Evolutionary conservation across 257 asterid genomes (phyloP).

Genomic region (Solanum phureja): DNA sequence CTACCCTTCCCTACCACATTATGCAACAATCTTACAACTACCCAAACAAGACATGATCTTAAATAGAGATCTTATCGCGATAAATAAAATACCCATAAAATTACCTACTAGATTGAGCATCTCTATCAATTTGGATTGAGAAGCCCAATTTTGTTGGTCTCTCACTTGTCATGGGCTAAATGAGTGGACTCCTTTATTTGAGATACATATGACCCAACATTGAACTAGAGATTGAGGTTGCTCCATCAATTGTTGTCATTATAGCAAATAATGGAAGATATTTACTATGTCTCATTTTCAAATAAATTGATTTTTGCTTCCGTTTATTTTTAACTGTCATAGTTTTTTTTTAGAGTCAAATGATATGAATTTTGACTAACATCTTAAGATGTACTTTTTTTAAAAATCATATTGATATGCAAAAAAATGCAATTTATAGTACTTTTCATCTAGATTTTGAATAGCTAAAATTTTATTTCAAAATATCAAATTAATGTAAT

Average conservation of each 20-base stretch:
- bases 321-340: no score
- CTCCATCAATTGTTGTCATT: background rate
- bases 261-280: background rate
- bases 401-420: no score
- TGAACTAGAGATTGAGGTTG: background rate
- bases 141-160: background rate
- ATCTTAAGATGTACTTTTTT: no score
- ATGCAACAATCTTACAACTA: background rate
- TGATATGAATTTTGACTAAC: no score
- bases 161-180: background rate
- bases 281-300: background rate
- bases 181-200: background rate
- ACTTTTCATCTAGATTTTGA: no score
- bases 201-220: background rate
- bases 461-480: no score
- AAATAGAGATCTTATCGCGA: background rate
- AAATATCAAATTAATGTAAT: no score
- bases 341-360: no score
- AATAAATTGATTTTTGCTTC: no score
- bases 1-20: background rate
- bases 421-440: no score
- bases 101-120: background rate
- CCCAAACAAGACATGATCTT: background rate
- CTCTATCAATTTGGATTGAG: background rate
- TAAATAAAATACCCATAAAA: background rate